A percentile compares a stretch with the other conserved stretches of the same genome.
Conservation (phyloP, 2,329 filamentous ascomycete genomes). For the Didymella arachidicola region DNA sequence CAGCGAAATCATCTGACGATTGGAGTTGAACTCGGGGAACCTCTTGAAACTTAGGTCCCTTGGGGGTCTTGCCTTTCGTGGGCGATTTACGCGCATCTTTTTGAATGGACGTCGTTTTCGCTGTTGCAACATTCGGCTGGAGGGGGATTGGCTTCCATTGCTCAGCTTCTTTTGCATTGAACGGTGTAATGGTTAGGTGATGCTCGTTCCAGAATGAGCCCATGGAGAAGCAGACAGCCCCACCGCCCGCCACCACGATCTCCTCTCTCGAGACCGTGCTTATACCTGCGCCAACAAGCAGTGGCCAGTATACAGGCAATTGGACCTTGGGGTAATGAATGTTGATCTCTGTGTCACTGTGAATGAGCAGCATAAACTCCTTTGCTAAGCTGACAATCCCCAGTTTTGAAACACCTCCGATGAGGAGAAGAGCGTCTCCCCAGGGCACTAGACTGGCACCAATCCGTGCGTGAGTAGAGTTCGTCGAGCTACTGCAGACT, state of each 20-base stretch:
- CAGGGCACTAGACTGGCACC: constrained; percentile 61
- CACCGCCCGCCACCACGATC: constrained; percentile 76
- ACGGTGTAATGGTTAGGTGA: constrained; percentile 31
- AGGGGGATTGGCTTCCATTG: constrained; percentile 28
- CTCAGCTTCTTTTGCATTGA: constrained; percentile 24
- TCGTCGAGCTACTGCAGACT: constrained; percentile 25
- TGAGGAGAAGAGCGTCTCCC: constrained; percentile 57
- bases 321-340: constrained; percentile 33
- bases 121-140: constrained; percentile 24
- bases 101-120: constrained; percentile 14
- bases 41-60: constrained; percentile 19
- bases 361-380: constrained; percentile 40
- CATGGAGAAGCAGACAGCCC: constrained; percentile 89
- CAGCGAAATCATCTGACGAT: constrained; percentile 65
- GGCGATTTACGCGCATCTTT: constrained; percentile 22
- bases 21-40: constrained; percentile 64
- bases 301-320: constrained; percentile 60
- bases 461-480: constrained; percentile 53
- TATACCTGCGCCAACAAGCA: constrained; percentile 74
- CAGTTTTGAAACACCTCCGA: constrained; percentile 59
- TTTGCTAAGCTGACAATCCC: constrained; percentile 37
- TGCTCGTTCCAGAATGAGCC: constrained; percentile 78
- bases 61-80: constrained; percentile 23
- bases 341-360: constrained; percentile 27
- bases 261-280: constrained; percentile 57